Evolutionary conservation across 2,329 filamentous ascomycete genomes (phyloP).

Genomic region (Aplosporella prunicola): DNA sequence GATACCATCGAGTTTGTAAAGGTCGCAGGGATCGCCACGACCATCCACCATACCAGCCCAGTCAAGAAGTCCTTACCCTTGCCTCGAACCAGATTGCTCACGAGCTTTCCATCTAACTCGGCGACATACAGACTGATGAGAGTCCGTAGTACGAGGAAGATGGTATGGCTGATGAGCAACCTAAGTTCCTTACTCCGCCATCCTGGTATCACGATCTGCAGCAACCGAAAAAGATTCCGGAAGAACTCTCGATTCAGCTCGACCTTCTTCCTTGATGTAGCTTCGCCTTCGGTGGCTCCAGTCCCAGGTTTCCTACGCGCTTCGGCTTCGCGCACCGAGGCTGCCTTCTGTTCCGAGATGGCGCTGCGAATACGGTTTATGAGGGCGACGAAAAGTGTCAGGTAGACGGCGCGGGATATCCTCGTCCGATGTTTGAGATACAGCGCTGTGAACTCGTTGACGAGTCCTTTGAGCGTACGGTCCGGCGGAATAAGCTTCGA

Average conservation of each 20-base stretch:
- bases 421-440: constrained; percentile 32
- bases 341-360: constrained; percentile 85
- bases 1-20: constrained; percentile 99
- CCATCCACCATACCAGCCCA: constrained; percentile 95
- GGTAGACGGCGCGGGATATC: constrained; percentile 34
- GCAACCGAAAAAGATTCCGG: constrained; percentile 63
- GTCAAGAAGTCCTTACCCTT: constrained; percentile 83
- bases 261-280: constrained; percentile 59
- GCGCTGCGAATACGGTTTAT: constrained; percentile 80
- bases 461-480: constrained; percentile 25
- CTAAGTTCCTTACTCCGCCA: constrained; percentile 83
- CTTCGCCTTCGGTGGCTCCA: constrained; percentile 25
- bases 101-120: constrained; percentile 86
- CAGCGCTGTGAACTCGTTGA: constrained; percentile 28
- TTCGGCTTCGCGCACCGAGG: constrained; percentile 58
- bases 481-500: constrained; percentile 29
- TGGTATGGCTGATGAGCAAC: constrained; percentile 78
- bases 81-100: constrained; percentile 84
- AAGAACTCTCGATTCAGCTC: constrained; percentile 86
- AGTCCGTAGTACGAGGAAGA: constrained; percentile 84
- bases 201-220: constrained; percentile 82
- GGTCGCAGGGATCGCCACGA: constrained; percentile 88
- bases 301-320: constrained; percentile 42
- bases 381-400: constrained; percentile 32
- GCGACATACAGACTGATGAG: constrained; percentile 93